These are phyloP conservation scores for Blastomyces percursus DNA, from an alignment of 2,329 filamentous ascomycete species.

Conservation along the genomic window DNA sequence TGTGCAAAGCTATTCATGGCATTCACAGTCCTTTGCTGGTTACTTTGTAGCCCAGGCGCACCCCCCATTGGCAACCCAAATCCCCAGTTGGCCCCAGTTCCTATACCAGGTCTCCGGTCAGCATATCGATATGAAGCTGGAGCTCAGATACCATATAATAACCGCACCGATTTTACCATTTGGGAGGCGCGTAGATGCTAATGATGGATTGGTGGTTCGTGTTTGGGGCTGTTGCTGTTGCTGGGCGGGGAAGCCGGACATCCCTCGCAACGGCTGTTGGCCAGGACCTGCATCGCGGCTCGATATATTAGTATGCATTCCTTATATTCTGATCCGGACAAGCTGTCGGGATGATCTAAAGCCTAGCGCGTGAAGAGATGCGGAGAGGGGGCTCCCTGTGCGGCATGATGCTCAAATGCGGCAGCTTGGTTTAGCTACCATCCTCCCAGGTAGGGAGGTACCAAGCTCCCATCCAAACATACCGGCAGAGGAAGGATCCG, in stretches of 20 bases:
- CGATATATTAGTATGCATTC: constrained; percentile 11
- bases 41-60: constrained; percentile 40
- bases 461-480: neutral
- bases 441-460: neutral
- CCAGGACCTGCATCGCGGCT: constrained; percentile 32
- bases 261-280: constrained; percentile 42
- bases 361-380: neutral
- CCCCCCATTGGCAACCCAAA: constrained; percentile 46
- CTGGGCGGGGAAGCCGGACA: constrained; percentile 44
- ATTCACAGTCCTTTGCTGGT: constrained; percentile 42
- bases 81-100: constrained; percentile 47
- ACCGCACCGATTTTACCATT: constrained; percentile 44
- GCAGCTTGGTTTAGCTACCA: neutral
- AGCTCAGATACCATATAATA: constrained; percentile 8
- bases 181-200: constrained; percentile 41
- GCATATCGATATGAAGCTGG: constrained; percentile 3
- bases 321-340: neutral
- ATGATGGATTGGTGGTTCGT: constrained; percentile 36
- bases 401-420: neutral
- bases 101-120: constrained; percentile 21
- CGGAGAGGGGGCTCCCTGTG: neutral
- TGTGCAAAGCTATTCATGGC: constrained; percentile 47
- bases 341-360: neutral
- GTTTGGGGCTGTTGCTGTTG: constrained; percentile 39
- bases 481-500: neutral